Conservation (phyloP, 2,329 filamentous ascomycete genomes). For the Fusarium sacchari region DNA sequence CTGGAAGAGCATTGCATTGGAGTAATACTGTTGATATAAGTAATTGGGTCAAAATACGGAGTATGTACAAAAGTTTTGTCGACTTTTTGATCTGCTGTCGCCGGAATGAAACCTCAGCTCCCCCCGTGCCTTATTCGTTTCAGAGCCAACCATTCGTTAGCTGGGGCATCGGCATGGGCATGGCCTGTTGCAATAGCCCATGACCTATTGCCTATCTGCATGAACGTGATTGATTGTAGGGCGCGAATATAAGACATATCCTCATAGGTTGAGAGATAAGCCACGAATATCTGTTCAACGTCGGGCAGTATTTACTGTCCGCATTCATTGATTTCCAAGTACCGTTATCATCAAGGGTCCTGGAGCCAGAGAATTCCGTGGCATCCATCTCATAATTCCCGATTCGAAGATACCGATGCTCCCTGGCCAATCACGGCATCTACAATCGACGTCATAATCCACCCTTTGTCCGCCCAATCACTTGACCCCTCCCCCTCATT, state of each 20-base stretch:
- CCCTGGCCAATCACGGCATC: slow-evolving; percentile 25
- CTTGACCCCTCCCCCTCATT: slow-evolving; percentile 38
- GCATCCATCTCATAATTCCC: neutral
- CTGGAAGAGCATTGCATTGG: slow-evolving; percentile 15
- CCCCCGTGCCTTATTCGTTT: neutral
- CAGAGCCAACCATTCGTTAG: neutral
- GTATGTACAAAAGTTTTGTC: neutral
- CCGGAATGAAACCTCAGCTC: neutral
- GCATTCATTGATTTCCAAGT: neutral
- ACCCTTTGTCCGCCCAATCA: slow-evolving; percentile 29
- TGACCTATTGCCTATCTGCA: too few species aligned
- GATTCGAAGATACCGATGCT: slow-evolving; percentile 7
- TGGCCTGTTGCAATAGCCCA: neutral
- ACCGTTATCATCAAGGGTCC: neutral
- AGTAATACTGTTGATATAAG: slow-evolving; percentile 10
- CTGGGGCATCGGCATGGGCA: neutral
- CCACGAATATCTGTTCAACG: neutral
- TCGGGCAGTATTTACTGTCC: neutral
- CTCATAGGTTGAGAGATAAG: neutral
- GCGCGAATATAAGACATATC: neutral
- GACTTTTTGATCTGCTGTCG: neutral
- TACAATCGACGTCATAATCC: slow-evolving; percentile 38
- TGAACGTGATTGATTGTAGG: neutral
- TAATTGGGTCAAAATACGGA: neutral
- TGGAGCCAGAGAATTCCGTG: neutral